Percentiles rank a stretch among this genome's conserved stretches.
Evolutionary conservation across 176 grass and related monocot species (phyloP).

Genomic region (Poa pratensis): DNA sequence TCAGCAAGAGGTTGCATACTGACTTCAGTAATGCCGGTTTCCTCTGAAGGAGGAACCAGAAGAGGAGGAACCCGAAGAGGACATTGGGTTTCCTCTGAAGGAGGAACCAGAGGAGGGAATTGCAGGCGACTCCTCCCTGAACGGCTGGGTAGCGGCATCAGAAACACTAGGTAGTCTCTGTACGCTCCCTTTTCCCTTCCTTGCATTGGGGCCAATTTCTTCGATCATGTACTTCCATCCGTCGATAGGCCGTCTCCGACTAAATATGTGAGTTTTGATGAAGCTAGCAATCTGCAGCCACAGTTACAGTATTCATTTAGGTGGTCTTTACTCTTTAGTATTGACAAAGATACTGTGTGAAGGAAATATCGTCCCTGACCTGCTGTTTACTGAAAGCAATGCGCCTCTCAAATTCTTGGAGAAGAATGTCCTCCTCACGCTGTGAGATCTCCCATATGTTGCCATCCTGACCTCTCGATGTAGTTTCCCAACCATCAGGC

Average conservation of each 20-base stretch:
- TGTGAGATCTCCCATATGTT: slow-evolving; percentile 97
- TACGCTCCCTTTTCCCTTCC: slow-evolving; percentile 84
- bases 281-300: slow-evolving; percentile 84
- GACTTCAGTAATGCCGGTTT: slow-evolving; percentile 33
- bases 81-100: slow-evolving; percentile 49
- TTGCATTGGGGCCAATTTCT: slow-evolving; percentile 88
- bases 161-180: slow-evolving; percentile 66
- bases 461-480: slow-evolving; percentile 70
- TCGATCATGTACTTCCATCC: slow-evolving; percentile 98
- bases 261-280: slow-evolving; percentile 95
- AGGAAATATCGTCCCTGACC: slow-evolving; percentile 42
- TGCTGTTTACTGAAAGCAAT: slow-evolving; percentile 96
- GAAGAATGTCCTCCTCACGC: slow-evolving; percentile 91
- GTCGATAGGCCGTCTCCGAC: slow-evolving; percentile 70
- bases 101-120: slow-evolving; percentile 51
- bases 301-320: slow-evolving; percentile 11
- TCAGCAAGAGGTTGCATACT: background rate
- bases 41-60: slow-evolving; percentile 54
- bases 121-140: slow-evolving; percentile 63
- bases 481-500: slow-evolving; percentile 94
- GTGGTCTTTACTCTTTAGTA: background rate
- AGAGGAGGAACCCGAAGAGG: slow-evolving; percentile 52
- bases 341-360: background rate
- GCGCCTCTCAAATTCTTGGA: slow-evolving; percentile 94
- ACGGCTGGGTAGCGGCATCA: slow-evolving; percentile 69